These are phyloP conservation scores for Didymella pomorum DNA, from an alignment of 2,329 filamentous ascomycete species.

Conservation along the genomic window DNA sequence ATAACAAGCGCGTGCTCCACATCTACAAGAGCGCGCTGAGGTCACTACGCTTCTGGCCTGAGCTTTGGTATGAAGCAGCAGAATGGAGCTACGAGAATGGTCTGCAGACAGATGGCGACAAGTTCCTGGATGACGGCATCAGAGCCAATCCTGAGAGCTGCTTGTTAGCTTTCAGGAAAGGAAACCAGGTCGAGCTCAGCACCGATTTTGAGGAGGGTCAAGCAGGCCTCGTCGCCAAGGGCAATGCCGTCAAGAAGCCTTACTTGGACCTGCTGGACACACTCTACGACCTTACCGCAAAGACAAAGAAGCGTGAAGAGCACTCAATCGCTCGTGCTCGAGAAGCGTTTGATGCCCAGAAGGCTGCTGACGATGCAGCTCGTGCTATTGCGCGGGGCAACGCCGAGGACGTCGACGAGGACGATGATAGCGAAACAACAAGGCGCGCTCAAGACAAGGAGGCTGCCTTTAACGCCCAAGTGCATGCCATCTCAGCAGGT, in stretches of 20 bases:
- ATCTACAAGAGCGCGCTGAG: conserved; percentile 94
- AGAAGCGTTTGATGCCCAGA: conserved; percentile 60
- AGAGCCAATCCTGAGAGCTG: conserved; percentile 93
- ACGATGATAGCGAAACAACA: conserved; percentile 58
- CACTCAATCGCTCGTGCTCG: conserved; percentile 65
- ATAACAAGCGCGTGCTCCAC: conserved; percentile 82
- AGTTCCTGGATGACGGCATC: conserved; percentile 83
- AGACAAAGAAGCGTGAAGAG: conserved; percentile 70
- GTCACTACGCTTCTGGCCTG: conserved; percentile 92
- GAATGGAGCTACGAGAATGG: conserved; percentile 89
- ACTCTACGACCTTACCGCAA: conserved; percentile 85
- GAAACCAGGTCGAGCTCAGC: conserved; percentile 83
- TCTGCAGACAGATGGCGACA: conserved; percentile 73
- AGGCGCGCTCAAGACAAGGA: conserved; percentile 56
- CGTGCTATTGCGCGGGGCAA: conserved; percentile 50
- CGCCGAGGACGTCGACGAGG: conserved; percentile 61
- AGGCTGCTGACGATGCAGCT: conserved; percentile 53
- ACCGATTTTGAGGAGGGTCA: conserved; percentile 80
- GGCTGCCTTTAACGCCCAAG: conserved; percentile 62
- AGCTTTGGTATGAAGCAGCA: conserved; percentile 94
- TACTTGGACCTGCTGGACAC: conserved; percentile 85
- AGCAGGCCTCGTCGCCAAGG: conserved; percentile 68
- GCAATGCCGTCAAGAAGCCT: conserved; percentile 79
- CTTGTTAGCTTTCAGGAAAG: conserved; percentile 85
- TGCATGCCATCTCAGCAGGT: conserved; percentile 68